Evolutionary conservation across 148 eudicot species (phyloP).

Genomic region (Pharnaceum exiguum): DNA sequence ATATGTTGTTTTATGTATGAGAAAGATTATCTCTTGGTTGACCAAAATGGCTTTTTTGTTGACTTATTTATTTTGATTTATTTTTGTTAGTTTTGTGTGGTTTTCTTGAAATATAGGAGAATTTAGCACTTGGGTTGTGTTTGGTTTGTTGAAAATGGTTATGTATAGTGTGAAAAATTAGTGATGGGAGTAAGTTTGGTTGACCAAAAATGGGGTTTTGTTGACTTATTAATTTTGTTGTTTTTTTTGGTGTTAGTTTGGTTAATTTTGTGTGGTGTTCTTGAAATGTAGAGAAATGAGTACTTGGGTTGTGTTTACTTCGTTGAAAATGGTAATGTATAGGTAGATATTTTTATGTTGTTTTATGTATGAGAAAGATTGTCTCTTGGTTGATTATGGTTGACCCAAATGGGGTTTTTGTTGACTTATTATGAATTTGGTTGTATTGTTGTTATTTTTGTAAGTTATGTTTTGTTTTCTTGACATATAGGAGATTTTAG

Average conservation of each 20-base stretch:
- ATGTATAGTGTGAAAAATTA: background rate
- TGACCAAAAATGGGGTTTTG: no score
- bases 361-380: no score
- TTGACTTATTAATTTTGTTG: no score
- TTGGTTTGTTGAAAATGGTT: background rate
- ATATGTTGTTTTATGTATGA: background rate
- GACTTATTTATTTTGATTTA: no score
- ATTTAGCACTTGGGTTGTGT: background rate
- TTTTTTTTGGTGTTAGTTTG: background rate
- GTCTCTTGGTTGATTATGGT: no score
- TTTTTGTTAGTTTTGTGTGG: background rate
- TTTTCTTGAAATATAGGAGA: background rate
- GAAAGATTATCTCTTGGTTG: no score
- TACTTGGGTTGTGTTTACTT: background rate
- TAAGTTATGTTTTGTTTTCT: background rate
- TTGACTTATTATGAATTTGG: no score
- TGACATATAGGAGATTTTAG: background rate
- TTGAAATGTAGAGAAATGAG: background rate
- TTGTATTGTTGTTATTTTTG: no score
- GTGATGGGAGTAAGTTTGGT: no score
- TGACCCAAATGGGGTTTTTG: no score
- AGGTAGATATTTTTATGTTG: background rate
- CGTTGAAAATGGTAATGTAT: no score
- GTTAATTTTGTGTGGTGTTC: background rate
- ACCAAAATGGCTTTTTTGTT: no score